phyloP scores from a whole-genome alignment of 2,329 filamentous ascomycete species.

The Fusarium sp. region DNA sequence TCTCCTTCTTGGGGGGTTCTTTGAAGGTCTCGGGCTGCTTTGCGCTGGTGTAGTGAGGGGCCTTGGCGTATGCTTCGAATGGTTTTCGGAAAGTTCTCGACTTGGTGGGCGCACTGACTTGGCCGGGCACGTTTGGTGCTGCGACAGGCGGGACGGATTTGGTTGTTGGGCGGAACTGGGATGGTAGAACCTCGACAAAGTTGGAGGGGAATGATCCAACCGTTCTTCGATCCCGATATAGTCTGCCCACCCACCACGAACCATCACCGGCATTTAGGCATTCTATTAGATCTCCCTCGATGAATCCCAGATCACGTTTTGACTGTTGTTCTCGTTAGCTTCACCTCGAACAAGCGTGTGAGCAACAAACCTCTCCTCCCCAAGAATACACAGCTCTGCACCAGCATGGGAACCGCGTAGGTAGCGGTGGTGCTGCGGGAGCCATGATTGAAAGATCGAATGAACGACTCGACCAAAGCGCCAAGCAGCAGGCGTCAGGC shows the following conservation, averaged over 20 bases:
- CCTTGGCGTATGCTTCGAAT: conserved; percentile 73
- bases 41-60: conserved; percentile 71
- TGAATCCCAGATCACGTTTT: conserved; percentile 93
- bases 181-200: conserved; percentile 89
- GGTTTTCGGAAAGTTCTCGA: conserved; percentile 71
- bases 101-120: conserved; percentile 65
- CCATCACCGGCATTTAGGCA: conserved; percentile 97
- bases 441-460: conserved; percentile 55
- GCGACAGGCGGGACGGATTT: conserved; percentile 69
- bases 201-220: conserved; percentile 96
- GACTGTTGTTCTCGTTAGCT: conserved; percentile 61
- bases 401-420: conserved; percentile 88
- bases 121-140: conserved; percentile 59
- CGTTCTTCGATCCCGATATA: conserved; percentile 88
- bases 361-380: conserved; percentile 77
- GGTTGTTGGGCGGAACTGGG: conserved; percentile 80
- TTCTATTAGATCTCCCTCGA: conserved; percentile 97
- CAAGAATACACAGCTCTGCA: conserved; percentile 91
- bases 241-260: conserved; percentile 96
- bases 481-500: conserved; percentile 10
- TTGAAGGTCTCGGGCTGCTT: conserved; percentile 68
- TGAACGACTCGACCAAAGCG: conserved; percentile 12
- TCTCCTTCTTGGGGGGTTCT: conserved; percentile 49
- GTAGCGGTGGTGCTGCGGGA: conserved; percentile 68
- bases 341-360: neutral